Percentiles rank a stretch among this genome's conserved stretches.
Evolutionary conservation across 176 grass and related monocot species (phyloP).

Genomic region (Dactylis glomerata): DNA sequence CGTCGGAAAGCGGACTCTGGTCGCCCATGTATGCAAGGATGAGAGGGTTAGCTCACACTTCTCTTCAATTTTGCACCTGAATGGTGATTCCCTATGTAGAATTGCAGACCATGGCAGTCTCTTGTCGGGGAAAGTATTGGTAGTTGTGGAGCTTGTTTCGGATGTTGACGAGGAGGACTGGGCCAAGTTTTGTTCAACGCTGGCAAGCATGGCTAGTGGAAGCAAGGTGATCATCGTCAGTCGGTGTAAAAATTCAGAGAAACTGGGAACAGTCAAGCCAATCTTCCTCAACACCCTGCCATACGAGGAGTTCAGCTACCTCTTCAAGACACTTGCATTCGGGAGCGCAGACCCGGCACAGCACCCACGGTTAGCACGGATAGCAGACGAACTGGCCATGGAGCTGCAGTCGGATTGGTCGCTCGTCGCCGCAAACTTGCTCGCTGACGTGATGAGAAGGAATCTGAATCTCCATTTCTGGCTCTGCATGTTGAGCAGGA

Average conservation of each 20-base stretch:
- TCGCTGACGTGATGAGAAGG: background rate
- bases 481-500: background rate
- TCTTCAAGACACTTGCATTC: background rate
- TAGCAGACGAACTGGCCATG: background rate
- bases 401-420: background rate
- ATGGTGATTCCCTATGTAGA: background rate
- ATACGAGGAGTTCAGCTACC: background rate
- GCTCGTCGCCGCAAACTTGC: no score
- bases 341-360: background rate
- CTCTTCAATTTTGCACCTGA: background rate
- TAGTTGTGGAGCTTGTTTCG: no score
- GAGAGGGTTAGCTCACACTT: background rate
- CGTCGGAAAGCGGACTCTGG: background rate
- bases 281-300: background rate
- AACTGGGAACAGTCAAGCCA: background rate
- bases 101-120: background rate
- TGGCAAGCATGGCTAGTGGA: background rate
- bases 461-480: background rate
- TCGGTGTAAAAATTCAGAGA: background rate
- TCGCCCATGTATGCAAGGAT: background rate
- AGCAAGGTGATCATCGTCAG: background rate
- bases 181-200: background rate
- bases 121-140: background rate
- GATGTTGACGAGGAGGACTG: background rate
- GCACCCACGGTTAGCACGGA: background rate